Evolutionary conservation across 2,329 filamentous ascomycete species (phyloP), one percentile per base, ranked within the genome.

Genomic region (Elsinoe necatrix): DNA sequence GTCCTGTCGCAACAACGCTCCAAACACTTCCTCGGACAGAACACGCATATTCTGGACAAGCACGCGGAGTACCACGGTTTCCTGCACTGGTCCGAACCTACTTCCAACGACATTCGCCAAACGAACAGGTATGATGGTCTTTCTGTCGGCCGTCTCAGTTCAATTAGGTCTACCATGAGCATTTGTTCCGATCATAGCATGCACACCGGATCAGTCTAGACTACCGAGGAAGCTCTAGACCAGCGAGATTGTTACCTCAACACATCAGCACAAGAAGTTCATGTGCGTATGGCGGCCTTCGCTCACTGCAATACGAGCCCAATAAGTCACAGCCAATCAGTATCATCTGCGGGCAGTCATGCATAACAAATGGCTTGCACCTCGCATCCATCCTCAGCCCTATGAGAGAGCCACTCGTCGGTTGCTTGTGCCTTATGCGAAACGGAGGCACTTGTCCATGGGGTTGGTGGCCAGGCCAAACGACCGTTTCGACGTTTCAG

Each of bases 21-120:
- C 14, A 11, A n/a, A 9, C 12, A 20, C 48, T 23, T 16, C 9
- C 8, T 39, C 25, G 29, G 48, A 20, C 18, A 29, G 48, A 50
- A 50, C 45, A 50, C 20, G 45, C 27, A 50, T 50, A 25, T 50
- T 18, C 45, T 18, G 25, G 16, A 50, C 16, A 50, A 50, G 45
- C 45, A 50, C 25, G 12, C 27, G 45, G 25, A 45, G 23, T n/a
- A 45, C 41, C 41, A 45, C 14, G 41, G 20, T 8, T 23, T n/a
- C 9, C 34, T 14, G 18, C 20, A 23, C 3, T 25, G 41, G 41
- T 12, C 21, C 14, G 12, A 45, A 45, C 41, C 20, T 45, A 25
- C 9, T 45, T n/a, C 11, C 5, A 18, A 45, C 41, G 41, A 45
- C 41, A 12, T 25, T 9, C 21, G 20, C 3, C 14, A 11, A 4